A percentile compares a stretch with the other conserved stretches of the same genome.
These are phyloP conservation scores for Penicillium diatomitis DNA, from an alignment of 495 filamentous ascomycete genomes.

Conservation along the genomic window DNA sequence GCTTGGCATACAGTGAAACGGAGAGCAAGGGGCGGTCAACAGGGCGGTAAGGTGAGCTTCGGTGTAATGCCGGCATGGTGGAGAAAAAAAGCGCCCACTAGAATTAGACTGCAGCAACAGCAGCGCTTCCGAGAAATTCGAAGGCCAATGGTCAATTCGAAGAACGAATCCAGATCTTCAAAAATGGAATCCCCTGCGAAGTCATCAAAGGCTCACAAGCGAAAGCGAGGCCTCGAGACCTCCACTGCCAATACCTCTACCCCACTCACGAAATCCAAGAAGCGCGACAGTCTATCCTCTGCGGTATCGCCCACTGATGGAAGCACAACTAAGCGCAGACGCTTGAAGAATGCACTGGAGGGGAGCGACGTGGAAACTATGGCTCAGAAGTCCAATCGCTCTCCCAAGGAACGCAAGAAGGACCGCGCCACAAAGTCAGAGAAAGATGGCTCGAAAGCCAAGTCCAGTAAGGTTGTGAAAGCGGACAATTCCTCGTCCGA, in stretches of 20 bases:
- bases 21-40: slow-evolving; percentile 6
- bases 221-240: slow-evolving; percentile 30
- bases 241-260: slow-evolving; percentile 23
- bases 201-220: slow-evolving; percentile 25
- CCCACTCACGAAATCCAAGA: slow-evolving; percentile 32
- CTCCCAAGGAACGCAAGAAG: slow-evolving; percentile 17
- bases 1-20: too few relatives aligned
- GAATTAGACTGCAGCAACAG: background rate
- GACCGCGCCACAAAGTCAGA: slow-evolving; percentile 8
- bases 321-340: slow-evolving; percentile 18
- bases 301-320: slow-evolving; percentile 8
- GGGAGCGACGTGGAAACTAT: slow-evolving; percentile 12
- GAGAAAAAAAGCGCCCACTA: slow-evolving; percentile 9
- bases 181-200: slow-evolving; percentile 12
- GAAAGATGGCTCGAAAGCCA: slow-evolving; percentile 23
- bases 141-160: slow-evolving; percentile 20
- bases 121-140: background rate
- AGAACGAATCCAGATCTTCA: slow-evolving; percentile 8
- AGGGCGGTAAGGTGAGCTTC: background rate
- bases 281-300: slow-evolving; percentile 15
- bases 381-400: slow-evolving; percentile 23
- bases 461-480: slow-evolving; percentile 16
- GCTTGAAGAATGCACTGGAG: slow-evolving; percentile 8
- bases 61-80: slow-evolving; percentile 10
- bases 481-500: background rate